Conservation (phyloP, 805 yeast genomes). For the Wickerhamiella sorbophila region DNA sequence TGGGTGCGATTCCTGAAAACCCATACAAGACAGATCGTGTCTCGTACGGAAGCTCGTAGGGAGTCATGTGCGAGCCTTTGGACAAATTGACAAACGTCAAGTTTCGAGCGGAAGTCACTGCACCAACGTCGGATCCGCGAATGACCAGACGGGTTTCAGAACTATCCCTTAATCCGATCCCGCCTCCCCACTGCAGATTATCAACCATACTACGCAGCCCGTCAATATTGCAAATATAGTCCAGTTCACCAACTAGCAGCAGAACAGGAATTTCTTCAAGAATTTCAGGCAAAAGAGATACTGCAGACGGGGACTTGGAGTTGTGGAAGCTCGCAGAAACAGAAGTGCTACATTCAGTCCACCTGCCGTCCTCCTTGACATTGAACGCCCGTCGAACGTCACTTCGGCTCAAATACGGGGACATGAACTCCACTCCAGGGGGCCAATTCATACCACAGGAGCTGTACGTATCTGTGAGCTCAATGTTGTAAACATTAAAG, state of each 20-base stretch:
- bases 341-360: constrained; percentile 65
- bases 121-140: constrained; percentile 33
- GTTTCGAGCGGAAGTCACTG: constrained; percentile 44
- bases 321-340: constrained; percentile 45
- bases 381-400: constrained; percentile 40
- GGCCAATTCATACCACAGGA: constrained; percentile 95
- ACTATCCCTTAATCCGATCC: constrained; percentile 16
- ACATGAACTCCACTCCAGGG: constrained; percentile 35
- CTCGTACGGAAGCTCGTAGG: constrained; percentile 59
- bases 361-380: constrained; percentile 22
- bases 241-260: constrained; percentile 77
- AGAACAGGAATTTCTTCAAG: constrained; percentile 45
- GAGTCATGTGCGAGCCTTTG: constrained; percentile 88
- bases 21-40: constrained; percentile 57
- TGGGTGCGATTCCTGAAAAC: constrained; percentile 19
- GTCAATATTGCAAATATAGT: constrained; percentile 69
- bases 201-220: constrained; percentile 60
- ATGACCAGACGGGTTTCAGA: constrained; percentile 31
- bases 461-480: constrained; percentile 59
- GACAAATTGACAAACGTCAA: constrained; percentile 60
- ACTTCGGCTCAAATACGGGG: constrained; percentile 34
- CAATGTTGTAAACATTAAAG: constrained; percentile 69
- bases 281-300: constrained; percentile 51
- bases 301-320: constrained; percentile 41
- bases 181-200: constrained; percentile 51